phyloP scores from a whole-genome alignment of 2,329 filamentous ascomycete genomes.

The Penicillium janthinellum region DNA sequence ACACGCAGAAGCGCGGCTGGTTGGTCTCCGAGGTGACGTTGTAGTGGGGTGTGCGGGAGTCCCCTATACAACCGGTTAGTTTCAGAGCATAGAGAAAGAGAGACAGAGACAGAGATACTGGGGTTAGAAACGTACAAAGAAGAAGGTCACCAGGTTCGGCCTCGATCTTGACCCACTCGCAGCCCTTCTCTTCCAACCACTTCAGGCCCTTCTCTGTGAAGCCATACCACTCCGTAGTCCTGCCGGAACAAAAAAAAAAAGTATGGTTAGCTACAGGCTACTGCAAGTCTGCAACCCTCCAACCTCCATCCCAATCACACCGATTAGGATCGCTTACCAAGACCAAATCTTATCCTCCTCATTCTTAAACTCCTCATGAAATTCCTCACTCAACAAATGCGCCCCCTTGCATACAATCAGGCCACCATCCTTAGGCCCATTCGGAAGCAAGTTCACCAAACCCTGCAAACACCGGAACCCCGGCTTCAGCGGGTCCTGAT shows the following conservation, averaged over 20 bases:
- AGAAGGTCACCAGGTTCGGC: conserved; percentile 49
- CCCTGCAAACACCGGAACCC: conserved; percentile 51
- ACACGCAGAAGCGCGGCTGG: conserved; percentile 37
- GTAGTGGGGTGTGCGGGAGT: conserved; percentile 42
- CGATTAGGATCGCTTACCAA: conserved; percentile 18
- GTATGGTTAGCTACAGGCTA: neutral
- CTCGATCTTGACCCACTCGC: conserved; percentile 39
- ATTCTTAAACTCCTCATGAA: conserved; percentile 30
- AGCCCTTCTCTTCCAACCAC: conserved; percentile 34
- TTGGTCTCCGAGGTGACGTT: conserved; percentile 39
- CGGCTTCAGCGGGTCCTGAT: conserved; percentile 47
- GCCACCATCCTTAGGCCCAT: conserved; percentile 26
- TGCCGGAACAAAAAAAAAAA: neutral
- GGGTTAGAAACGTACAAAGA: conserved; percentile 32
- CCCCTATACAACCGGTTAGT: conserved; percentile 22
- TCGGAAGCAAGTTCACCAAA: conserved; percentile 15
- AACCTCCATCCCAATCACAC: neutral
- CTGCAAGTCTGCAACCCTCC: neutral
- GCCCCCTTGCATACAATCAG: conserved; percentile 39
- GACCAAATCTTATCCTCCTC: conserved; percentile 26
- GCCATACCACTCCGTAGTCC: conserved; percentile 31
- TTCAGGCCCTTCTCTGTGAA: conserved; percentile 32
- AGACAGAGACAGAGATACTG: neutral
- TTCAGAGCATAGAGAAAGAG: too few species aligned
- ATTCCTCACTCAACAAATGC: conserved; percentile 35